Evolutionary conservation across 2,329 filamentous ascomycete genomes (phyloP), one percentile per base, ranked within the genome.

Genomic region (Cladobotryum protrusum): DNA sequence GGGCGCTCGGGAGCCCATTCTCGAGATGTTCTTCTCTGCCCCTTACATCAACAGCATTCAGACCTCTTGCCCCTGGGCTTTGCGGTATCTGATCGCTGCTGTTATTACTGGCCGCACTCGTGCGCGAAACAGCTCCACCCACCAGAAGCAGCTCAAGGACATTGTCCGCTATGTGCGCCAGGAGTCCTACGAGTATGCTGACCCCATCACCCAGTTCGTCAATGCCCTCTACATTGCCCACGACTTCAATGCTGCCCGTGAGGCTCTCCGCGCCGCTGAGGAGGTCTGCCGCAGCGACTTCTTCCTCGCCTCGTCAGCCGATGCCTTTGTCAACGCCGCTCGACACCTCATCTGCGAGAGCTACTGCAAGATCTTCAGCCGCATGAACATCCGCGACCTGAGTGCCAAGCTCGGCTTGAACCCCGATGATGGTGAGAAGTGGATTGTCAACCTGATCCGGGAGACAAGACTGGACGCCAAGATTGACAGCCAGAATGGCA

Each of bases 21-120:
- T 93, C 65, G 93, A 99, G 62, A 84, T 97, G 68, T 93, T 96
- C 80, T 97, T 99, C 82, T 95, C 87, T 57, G 87, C 91, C 57
- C 82, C 89, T 62, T 99, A 89, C 79, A 99, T 99, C 83, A 99
- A 97, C 82, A 97, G 92, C 62, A 96, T 99, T 70, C 93, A 99
- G 80, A 96, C 93, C 52, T 87, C 85, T 63, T 96, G 90, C 78
- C 92, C 93, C 6, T 99, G 93, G 93, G 84, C 96, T 57, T 79
- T 99, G 63, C 86, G 93, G 61, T 99, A 99, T 73, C 81, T 99
- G 52, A 85, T 90, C 53, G 91, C 90, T 45, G 88, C 92, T 59
- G 92, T 99, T 63, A 95, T 99, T 70, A 96, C 91, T 55, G 93
- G 92, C 75, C 88, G 89, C 54, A 84, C 78, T 67, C 86, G 89